phyloP scores from a whole-genome alignment of 257 asterid genomes.

The Lantana camara region DNA sequence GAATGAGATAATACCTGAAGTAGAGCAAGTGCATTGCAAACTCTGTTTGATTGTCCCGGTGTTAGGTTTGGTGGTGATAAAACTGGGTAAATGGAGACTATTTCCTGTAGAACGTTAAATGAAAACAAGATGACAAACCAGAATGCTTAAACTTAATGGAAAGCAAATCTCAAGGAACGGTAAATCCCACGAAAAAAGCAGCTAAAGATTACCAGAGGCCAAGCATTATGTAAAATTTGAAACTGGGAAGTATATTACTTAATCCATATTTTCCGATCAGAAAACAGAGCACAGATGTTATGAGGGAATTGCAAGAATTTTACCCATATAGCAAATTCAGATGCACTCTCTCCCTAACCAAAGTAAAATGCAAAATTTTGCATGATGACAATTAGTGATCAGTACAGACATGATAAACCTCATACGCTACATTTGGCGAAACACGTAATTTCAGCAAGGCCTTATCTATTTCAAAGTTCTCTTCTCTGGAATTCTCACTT shows the following conservation, averaged over 20 bases:
- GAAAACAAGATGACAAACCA: conserved; percentile 13
- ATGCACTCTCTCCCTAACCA: not conserved
- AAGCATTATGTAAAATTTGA: not conserved
- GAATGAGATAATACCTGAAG: conserved; percentile 67
- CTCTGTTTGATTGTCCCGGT: conserved; percentile 90
- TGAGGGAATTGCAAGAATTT: conserved; percentile 5
- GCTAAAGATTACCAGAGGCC: conserved; percentile 2
- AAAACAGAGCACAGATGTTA: not conserved
- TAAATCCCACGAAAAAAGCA: conserved; percentile 2
- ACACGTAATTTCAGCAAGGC: conserved; percentile 8
- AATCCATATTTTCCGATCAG: not conserved
- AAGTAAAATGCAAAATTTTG: not conserved
- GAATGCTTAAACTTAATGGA: conserved; percentile 7
- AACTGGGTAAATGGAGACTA: conserved; percentile 92
- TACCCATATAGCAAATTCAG: conserved; percentile 13
- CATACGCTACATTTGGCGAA: conserved; percentile 5
- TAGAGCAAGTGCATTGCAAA: conserved; percentile 97
- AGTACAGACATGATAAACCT: not conserved
- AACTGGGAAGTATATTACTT: not conserved
- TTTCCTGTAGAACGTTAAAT: conserved; percentile 62
- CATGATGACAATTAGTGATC: not conserved
- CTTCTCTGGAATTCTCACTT: conserved; percentile 1
- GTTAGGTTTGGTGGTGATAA: conserved; percentile 93
- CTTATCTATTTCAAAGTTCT: conserved; percentile 3
- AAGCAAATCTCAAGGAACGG: conserved; percentile 4